Evolutionary conservation across 2,329 filamentous ascomycete species (phyloP), one percentile per base, ranked within the genome.

Genomic region (Fusarium praegraminearum): DNA sequence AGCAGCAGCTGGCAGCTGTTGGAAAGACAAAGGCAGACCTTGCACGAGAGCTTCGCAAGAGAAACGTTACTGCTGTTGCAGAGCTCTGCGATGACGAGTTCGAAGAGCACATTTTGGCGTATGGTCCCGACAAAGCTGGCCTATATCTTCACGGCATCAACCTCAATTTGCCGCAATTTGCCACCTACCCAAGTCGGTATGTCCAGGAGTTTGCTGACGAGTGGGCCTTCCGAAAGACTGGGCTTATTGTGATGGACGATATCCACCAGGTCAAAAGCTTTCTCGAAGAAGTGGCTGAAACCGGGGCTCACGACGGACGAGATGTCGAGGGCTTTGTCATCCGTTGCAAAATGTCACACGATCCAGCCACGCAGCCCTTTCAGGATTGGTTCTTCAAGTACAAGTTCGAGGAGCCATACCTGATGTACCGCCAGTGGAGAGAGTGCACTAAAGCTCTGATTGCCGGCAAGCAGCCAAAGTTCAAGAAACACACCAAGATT

Each of bases 331-430:
- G 96, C 6, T 99, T 99, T 74, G 96, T 99, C 60, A 91, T 99
- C 72, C 91, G 96, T 58, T 98, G 96, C 86, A 93, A 89, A 82
- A 89, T 84, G 83, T 83, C 85, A 18, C 76, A 80, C n/a, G 80
- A 89, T 30, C 82, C 83, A 1, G 81, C 80, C 2, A 77, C 78
- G 16, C 79, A 78, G 3, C 86, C 87, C 1, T 96, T 90, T 78
- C 82, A 87, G n/a, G 94, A 99, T 78, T 99, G 96, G 96, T 99
- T 99, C 81, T 99, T 99, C 90, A 99, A 99, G 81, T 99, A 94
- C 87, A 99, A 99, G 82, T 99, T 99, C 65, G 96, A 99, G 77
- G 96, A 99, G 81, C 96, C 96, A 1, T 99, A 99, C 78, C 83
- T 99, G 65, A 97, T 99, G 93, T 99, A 98, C 81, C 90, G 96